These are phyloP conservation scores for Arthromyces matolae DNA, from an alignment of 768 basidiomycete genomes.

Conservation along the genomic window DNA sequence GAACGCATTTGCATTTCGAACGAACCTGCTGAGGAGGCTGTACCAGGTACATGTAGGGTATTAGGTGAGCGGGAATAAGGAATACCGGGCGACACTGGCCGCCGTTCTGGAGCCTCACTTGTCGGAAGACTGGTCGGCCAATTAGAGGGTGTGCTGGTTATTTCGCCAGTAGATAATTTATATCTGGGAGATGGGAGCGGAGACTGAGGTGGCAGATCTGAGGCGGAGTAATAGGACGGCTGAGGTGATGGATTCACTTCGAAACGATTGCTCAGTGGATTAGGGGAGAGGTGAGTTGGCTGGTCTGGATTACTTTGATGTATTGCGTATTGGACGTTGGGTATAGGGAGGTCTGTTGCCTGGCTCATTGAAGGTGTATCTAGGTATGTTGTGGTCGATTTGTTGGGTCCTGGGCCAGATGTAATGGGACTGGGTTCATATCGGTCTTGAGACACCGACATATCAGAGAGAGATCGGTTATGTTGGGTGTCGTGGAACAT, in stretches of 20 bases:
- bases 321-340: slow-evolving; percentile 25
- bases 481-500: slow-evolving; percentile 71
- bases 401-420: slow-evolving; percentile 19
- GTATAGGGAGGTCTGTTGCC: slow-evolving; percentile 24
- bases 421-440: slow-evolving; percentile 51
- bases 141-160: slow-evolving; percentile 42
- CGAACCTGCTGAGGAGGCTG: slow-evolving; percentile 5
- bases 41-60: slow-evolving; percentile 15
- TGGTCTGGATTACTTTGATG: slow-evolving; percentile 15
- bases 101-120: slow-evolving; percentile 19
- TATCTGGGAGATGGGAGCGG: slow-evolving; percentile 53
- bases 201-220: slow-evolving; percentile 60
- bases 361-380: slow-evolving; percentile 41
- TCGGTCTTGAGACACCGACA: slow-evolving; percentile 34
- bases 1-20: slow-evolving; percentile 15
- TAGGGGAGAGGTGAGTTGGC: slow-evolving; percentile 25
- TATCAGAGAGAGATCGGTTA: slow-evolving; percentile 60
- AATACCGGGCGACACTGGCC: slow-evolving; percentile 23
- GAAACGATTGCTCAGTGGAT: slow-evolving; percentile 17
- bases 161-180: slow-evolving; percentile 42
- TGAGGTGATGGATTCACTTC: slow-evolving; percentile 33
- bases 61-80: slow-evolving; percentile 20
- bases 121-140: slow-evolving; percentile 35
- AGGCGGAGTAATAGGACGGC: slow-evolving; percentile 68
- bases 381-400: slow-evolving; percentile 43